phyloP scores from a whole-genome alignment of 148 eudicot genomes.

The Vaccinium corymbosum region DNA sequence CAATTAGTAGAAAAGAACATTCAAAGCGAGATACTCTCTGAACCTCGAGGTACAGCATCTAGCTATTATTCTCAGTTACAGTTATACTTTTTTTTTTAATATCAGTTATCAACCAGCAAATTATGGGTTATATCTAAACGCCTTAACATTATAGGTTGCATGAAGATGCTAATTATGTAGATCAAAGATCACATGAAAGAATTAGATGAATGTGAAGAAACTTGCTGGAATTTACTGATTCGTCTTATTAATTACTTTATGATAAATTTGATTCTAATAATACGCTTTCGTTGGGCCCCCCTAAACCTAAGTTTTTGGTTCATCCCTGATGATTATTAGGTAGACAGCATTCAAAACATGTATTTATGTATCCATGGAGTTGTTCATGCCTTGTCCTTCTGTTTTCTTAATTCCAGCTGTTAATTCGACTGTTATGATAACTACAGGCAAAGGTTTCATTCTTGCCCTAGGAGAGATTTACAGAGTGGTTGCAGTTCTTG shows the following conservation, averaged over 20 bases:
- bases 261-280: background rate
- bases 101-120: no score
- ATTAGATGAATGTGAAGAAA: background rate
- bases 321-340: background rate
- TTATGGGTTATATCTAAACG: background rate
- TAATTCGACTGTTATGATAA: constrained; percentile 12
- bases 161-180: background rate
- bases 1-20: constrained; percentile 49
- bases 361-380: background rate
- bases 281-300: background rate
- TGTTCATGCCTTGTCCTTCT: background rate
- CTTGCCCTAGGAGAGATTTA: constrained; percentile 71
- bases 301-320: background rate
- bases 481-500: constrained; percentile 58
- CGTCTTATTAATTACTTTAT: background rate
- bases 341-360: background rate
- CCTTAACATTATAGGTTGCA: background rate
- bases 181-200: background rate
- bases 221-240: background rate
- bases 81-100: no score
- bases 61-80: background rate
- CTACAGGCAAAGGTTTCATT: constrained; percentile 57
- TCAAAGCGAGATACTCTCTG: constrained; percentile 37
- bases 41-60: constrained; percentile 51
- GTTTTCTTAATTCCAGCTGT: background rate